Evolutionary conservation across 129 eudicot genomes (phyloP).

Genomic region (Flaveria ramosissima): DNA sequence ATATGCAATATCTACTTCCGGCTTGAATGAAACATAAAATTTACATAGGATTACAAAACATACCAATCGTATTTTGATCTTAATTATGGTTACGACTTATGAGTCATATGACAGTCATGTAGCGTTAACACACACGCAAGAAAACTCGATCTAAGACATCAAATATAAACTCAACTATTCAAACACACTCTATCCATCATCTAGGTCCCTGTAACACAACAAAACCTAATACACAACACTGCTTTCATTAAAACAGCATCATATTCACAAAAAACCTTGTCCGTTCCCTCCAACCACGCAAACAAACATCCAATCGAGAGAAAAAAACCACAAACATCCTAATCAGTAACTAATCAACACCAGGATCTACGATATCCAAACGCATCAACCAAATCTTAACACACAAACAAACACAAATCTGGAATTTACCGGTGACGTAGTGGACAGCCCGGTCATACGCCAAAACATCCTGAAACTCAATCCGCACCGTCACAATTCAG

Average conservation of each 20-base stretch:
- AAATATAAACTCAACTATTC: background rate
- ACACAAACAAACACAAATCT: background rate
- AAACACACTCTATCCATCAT: background rate
- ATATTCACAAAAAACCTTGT: background rate
- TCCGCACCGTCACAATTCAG: conserved; percentile 38
- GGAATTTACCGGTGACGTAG: conserved; percentile 79
- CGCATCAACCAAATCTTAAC: conserved; percentile 10
- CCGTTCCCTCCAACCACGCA: background rate
- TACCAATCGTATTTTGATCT: background rate
- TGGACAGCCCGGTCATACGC: conserved; percentile 94
- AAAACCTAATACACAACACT: conserved; percentile 3
- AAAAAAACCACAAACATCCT: conserved; percentile 17
- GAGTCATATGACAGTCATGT: too few relatives aligned
- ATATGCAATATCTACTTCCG: background rate
- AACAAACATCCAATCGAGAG: conserved; percentile 11
- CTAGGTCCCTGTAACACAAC: conserved; percentile 4
- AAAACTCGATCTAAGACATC: background rate
- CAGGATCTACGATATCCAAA: conserved; percentile 36
- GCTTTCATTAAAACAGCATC: conserved; percentile 15
- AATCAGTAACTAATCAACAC: conserved; percentile 26
- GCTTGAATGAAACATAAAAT: conserved; percentile 9
- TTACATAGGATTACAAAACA: background rate
- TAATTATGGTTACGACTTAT: background rate
- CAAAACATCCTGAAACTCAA: conserved; percentile 64
- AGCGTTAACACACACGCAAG: background rate